Evolutionary conservation across 2,329 filamentous ascomycete genomes (phyloP), one percentile per base, ranked within the genome.

Genomic region (Ophiostoma populinum): DNA sequence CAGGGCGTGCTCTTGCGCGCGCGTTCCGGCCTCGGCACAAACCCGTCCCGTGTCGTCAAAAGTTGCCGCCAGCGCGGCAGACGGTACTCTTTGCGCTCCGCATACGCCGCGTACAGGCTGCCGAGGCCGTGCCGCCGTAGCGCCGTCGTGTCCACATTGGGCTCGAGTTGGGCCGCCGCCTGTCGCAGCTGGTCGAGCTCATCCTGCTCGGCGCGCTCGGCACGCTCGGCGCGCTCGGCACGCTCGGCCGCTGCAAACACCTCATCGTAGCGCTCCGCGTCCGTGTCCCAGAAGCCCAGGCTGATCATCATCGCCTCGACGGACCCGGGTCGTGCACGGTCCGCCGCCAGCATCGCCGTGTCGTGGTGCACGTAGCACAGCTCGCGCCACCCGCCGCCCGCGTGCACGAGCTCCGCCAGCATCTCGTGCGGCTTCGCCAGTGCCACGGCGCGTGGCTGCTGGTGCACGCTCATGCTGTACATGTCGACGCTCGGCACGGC

Each of bases 261-360:
- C 12, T 35, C 34, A 16, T 42, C 40, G 25, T 40, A 39, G 5
- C 19, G 32, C 21, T 43, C 39, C 18, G 27, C 18, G 31, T 42
- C 39, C n/a, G 37, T 37, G 20, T 43, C 39, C 43, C 43, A 45
- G 36, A 44, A 45, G 13, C 43, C 43, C 42, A 45, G 41, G 32
- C 36, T 44, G 34, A 44, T 32, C 43, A 45, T 45, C 43, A 45
- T 42, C 24, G 43, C 43, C 25, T 45, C 43, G n/a, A 45, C 34
- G 3, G 43, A 42, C 36, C 42, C 39, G 3, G 36, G 40, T 5
- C 32, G 37, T 7, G 30, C 33, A 10, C 30, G 36, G 29, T 40
- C 37, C 2, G 37, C 42, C 6, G 40, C 26, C 24, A 45, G 37
- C 40, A 45, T 35, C 27, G 11, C 19, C 3, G 40, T 37, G 32